phyloP scores from a whole-genome alignment of 495 filamentous ascomycete species.

The Penicillium ochrochloron region DNA sequence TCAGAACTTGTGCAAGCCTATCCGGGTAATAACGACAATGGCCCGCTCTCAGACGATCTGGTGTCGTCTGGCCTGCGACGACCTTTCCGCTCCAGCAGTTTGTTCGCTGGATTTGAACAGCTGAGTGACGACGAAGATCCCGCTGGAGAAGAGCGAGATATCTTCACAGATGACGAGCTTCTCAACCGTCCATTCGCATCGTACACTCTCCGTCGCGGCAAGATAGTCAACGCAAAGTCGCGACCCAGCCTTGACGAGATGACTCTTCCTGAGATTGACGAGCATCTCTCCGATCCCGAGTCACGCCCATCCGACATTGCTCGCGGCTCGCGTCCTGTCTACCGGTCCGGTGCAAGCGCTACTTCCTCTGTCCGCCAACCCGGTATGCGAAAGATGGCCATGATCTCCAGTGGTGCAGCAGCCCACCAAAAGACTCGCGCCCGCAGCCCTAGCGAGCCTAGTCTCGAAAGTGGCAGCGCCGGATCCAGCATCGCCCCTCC shows the following conservation, averaged over 20 bases:
- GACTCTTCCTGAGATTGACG: conserved; percentile 45
- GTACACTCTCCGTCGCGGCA: conserved; percentile 49
- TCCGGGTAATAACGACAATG: conserved; percentile 83
- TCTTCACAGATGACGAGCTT: conserved; percentile 55
- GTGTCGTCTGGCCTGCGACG: conserved; percentile 61
- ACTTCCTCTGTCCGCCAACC: conserved; percentile 47
- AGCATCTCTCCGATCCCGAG: conserved; percentile 43
- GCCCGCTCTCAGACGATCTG: conserved; percentile 64
- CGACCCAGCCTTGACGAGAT: conserved; percentile 42
- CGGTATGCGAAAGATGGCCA: conserved; percentile 65
- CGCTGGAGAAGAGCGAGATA: conserved; percentile 43
- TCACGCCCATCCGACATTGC: conserved; percentile 31
- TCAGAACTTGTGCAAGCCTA: conserved; percentile 66
- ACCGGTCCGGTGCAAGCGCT: conserved; percentile 24
- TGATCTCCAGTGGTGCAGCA: conserved; percentile 77
- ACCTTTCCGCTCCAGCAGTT: conserved; percentile 74
- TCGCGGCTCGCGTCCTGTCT: conserved; percentile 27
- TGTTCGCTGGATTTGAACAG: conserved; percentile 85
- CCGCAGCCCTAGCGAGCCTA: conserved; percentile 75
- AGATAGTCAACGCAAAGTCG: conserved; percentile 44
- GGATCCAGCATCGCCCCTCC: conserved; percentile 61
- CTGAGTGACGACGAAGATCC: conserved; percentile 54
- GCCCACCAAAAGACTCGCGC: conserved; percentile 67
- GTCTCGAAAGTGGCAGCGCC: conserved; percentile 57
- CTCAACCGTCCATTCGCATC: conserved; percentile 50